A percentile compares a stretch with the other conserved stretches of the same genome.
Conservation (phyloP, 495 filamentous ascomycete genomes). For the Penicillium flavigenum region DNA sequence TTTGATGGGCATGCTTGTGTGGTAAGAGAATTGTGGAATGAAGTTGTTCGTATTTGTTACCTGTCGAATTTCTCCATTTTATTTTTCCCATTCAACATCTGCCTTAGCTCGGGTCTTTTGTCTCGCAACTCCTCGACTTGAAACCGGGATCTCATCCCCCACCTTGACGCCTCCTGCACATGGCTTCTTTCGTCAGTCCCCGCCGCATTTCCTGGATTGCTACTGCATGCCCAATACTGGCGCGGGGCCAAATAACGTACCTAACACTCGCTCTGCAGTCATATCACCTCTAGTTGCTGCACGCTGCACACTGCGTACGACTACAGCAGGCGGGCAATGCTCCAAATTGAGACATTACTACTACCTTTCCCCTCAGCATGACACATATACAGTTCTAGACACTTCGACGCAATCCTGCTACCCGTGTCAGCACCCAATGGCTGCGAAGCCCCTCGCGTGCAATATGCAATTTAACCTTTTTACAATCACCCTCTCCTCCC, state of each 20-base stretch:
- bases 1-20: not conserved
- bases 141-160: constrained; percentile 11
- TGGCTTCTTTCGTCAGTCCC: constrained; percentile 13
- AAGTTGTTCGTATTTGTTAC: not conserved
- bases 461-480: constrained; percentile 4
- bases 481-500: not conserved
- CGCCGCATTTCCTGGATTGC: constrained; percentile 6
- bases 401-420: not conserved
- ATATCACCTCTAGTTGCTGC: constrained; percentile 4
- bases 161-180: constrained; percentile 14
- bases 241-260: not conserved
- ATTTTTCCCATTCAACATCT: not conserved
- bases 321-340: not conserved
- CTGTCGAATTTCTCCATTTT: not conserved
- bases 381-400: constrained; percentile 5
- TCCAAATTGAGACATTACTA: not conserved
- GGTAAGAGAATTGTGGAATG: not conserved
- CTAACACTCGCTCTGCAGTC: not conserved
- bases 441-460: not conserved
- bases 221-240: constrained; percentile 5
- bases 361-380: constrained; percentile 6
- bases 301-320: constrained; percentile 4
- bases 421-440: constrained; percentile 2
- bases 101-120: constrained; percentile 10
- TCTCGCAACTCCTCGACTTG: constrained; percentile 1